Conservation (phyloP, 2,329 filamentous ascomycete species). For the Alternaria conjuncta region DNA sequence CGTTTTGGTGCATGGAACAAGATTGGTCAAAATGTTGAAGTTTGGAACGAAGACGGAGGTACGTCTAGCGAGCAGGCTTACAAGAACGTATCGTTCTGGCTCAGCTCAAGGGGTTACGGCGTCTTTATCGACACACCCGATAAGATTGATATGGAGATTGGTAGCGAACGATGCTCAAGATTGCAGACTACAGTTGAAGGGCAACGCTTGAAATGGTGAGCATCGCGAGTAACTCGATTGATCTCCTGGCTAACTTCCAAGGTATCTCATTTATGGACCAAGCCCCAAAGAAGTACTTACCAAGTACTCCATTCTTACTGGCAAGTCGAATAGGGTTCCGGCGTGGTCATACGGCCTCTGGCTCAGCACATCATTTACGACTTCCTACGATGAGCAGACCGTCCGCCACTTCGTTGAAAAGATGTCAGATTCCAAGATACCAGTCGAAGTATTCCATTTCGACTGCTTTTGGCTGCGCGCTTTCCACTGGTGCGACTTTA, state of each 20-base stretch:
- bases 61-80: conserved; percentile 74
- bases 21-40: conserved; percentile 71
- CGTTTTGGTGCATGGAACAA: conserved; percentile 79
- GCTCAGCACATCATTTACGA: conserved; percentile 79
- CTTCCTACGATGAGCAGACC: conserved; percentile 73
- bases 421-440: conserved; percentile 69
- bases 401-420: conserved; percentile 72
- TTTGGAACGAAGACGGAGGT: conserved; percentile 69
- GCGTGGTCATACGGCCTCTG: conserved; percentile 79
- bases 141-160: conserved; percentile 73
- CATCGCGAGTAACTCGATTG: not conserved
- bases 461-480: conserved; percentile 81
- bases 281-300: conserved; percentile 74
- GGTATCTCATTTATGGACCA: conserved; percentile 73
- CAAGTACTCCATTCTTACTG: conserved; percentile 72
- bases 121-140: conserved; percentile 76
- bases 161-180: conserved; percentile 73
- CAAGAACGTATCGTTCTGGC: conserved; percentile 74
- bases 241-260: conserved; percentile 7
- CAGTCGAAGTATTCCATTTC: conserved; percentile 76
- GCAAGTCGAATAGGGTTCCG: conserved; percentile 68
- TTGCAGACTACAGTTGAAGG: conserved; percentile 73
- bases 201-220: conserved; percentile 70
- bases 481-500: conserved; percentile 77
- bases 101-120: conserved; percentile 76